A percentile compares a stretch with the other conserved stretches of the same genome.
These are phyloP conservation scores for Syncephalastrum contaminatum DNA, from an alignment of 371 early-diverging fungal species.

Conservation along the genomic window DNA sequence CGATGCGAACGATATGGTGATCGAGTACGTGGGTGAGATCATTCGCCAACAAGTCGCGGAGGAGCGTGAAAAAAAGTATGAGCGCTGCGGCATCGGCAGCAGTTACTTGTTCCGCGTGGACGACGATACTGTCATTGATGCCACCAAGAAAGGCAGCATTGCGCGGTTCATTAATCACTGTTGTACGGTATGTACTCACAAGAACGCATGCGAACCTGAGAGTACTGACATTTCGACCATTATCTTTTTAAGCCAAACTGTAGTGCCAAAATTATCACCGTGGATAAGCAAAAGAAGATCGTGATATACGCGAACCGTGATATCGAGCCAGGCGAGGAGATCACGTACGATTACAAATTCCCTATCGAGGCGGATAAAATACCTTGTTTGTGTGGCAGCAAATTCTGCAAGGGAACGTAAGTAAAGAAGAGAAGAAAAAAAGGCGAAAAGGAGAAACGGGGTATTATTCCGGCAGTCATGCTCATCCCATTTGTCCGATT, in stretches of 20 bases:
- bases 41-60: conserved; percentile 96
- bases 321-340: conserved; percentile 93
- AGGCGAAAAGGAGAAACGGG: background rate
- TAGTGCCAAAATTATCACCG: conserved; percentile 87
- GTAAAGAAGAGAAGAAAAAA: conserved; percentile 13
- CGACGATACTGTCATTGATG: conserved; percentile 95
- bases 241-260: conserved; percentile 85
- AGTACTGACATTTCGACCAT: conserved; percentile 6
- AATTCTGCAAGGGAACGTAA: conserved; percentile 77
- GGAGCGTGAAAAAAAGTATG: conserved; percentile 91
- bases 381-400: conserved; percentile 91
- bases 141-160: conserved; percentile 96
- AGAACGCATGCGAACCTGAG: no score
- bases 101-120: conserved; percentile 97
- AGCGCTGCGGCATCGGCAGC: conserved; percentile 87
- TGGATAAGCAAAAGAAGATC: conserved; percentile 89
- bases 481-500: no score
- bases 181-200: conserved; percentile 71
- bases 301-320: conserved; percentile 89
- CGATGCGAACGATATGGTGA: conserved; percentile 91
- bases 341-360: conserved; percentile 99
- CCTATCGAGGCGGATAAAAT: conserved; percentile 92
- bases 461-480: no score
- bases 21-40: conserved; percentile 98
- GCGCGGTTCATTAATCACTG: conserved; percentile 99